A percentile compares a stretch with the other conserved stretches of the same genome.
phyloP scores from a whole-genome alignment of 106 monocot species.

The Allium cepa region DNA sequence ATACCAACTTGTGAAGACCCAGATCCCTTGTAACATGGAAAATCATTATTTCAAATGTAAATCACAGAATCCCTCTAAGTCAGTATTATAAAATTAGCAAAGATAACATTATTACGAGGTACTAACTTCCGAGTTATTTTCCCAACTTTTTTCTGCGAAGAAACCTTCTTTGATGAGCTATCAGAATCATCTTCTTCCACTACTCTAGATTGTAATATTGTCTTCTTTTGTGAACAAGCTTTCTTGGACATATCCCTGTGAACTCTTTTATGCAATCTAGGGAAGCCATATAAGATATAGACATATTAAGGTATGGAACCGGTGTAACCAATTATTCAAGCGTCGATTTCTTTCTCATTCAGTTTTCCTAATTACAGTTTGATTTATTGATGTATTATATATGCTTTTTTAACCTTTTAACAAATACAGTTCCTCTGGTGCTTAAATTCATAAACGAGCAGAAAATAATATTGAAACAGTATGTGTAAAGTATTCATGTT shows the following conservation, averaged over 20 bases:
- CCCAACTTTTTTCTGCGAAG: slow-evolving; percentile 58
- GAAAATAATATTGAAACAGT: too few relatives aligned
- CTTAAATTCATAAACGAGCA: too few relatives aligned
- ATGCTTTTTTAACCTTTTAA: too few relatives aligned
- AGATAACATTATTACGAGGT: background rate
- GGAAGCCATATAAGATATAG: background rate
- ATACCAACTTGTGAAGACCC: slow-evolving; percentile 90
- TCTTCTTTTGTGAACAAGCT: slow-evolving; percentile 48
- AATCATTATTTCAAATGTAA: background rate
- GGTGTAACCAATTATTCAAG: too few relatives aligned
- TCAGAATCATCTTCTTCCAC: slow-evolving; percentile 24
- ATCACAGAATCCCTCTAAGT: background rate
- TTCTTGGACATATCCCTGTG: slow-evolving; percentile 18
- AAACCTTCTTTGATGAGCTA: slow-evolving; percentile 21
- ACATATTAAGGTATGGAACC: too few relatives aligned
- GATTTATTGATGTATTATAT: too few relatives aligned
- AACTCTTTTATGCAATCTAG: slow-evolving; percentile 6
- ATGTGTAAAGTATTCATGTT: too few relatives aligned
- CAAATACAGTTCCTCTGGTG: too few relatives aligned
- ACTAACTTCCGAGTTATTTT: slow-evolving; percentile 83
- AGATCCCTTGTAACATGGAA: slow-evolving; percentile 51
- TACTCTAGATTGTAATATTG: slow-evolving; percentile 6
- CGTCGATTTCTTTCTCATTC: too few relatives aligned
- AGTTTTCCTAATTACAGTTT: too few relatives aligned
- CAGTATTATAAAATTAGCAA: background rate